These are phyloP conservation scores for Thuja plicata DNA, from an alignment of 83 land plant species.

Conservation along the genomic window DNA sequence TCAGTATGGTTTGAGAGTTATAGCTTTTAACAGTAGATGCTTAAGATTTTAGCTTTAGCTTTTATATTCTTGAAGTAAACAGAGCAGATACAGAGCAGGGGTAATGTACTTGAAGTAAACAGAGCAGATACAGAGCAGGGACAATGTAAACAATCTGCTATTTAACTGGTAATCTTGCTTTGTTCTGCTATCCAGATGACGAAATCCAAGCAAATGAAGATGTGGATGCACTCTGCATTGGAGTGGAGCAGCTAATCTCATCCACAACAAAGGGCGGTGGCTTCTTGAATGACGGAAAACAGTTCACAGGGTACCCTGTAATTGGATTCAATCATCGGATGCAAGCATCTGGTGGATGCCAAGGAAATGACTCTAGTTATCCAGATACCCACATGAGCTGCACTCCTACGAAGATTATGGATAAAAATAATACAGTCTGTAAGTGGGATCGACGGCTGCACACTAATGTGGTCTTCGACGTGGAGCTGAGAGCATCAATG, in stretches of 20 bases:
- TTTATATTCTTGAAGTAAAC: too few relatives aligned
- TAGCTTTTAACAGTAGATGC: too few relatives aligned
- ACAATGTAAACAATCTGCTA: too few relatives aligned
- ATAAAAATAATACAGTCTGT: slow-evolving; percentile 7
- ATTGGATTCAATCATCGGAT: background rate
- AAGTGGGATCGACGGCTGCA: slow-evolving; percentile 20
- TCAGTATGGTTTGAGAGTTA: too few relatives aligned
- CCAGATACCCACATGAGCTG: background rate
- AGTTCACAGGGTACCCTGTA: background rate
- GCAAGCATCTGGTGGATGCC: slow-evolving; percentile 21
- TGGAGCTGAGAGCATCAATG: background rate
- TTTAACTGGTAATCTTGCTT: background rate
- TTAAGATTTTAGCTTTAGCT: too few relatives aligned
- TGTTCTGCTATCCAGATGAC: background rate
- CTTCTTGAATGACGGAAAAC: background rate
- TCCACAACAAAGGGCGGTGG: background rate
- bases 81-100: too few relatives aligned
- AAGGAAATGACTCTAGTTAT: background rate
- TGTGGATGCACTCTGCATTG: background rate
- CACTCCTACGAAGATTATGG: background rate
- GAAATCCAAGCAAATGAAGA: background rate
- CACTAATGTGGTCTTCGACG: background rate
- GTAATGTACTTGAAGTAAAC: too few relatives aligned
- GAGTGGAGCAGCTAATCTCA: background rate
- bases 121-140: too few relatives aligned